Conservation (phyloP, 2,329 filamentous ascomycete species). For the Beauveria caledonica region DNA sequence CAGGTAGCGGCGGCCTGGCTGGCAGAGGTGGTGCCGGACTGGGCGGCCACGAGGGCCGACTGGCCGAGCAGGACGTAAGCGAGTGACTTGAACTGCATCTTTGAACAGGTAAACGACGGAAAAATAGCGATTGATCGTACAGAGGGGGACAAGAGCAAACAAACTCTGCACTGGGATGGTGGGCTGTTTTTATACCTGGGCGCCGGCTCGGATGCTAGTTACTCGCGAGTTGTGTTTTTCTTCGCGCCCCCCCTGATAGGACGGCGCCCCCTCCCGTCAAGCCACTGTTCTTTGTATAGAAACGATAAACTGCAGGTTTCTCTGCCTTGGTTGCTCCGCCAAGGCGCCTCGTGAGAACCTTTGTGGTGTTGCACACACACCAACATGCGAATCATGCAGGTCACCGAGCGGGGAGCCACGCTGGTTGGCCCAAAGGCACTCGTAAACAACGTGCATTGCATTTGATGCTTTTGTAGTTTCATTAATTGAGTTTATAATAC, state of each 20-base stretch:
- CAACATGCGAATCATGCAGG: not conserved
- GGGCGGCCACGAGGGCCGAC: constrained; percentile 3
- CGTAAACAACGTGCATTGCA: no score
- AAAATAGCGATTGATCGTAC: not conserved
- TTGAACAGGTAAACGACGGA: not conserved
- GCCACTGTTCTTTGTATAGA: not conserved
- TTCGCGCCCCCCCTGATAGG: not conserved
- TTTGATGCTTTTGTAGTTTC: no score
- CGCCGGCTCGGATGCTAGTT: not conserved
- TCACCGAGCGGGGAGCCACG: not conserved
- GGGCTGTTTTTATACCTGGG: not conserved
- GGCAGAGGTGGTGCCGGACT: not conserved
- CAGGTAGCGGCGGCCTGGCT: not conserved
- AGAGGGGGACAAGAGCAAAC: not conserved
- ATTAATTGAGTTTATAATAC: not conserved
- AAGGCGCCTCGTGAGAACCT: constrained; percentile 12
- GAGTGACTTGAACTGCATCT: constrained; percentile 10
- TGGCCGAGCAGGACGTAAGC: constrained; percentile 6
- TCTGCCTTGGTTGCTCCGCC: not conserved
- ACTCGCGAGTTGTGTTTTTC: not conserved
- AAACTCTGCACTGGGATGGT: not conserved
- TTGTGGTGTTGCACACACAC: constrained; percentile 3
- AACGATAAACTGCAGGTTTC: not conserved
- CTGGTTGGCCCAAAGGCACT: no score
- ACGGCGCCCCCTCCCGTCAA: not conserved